Percentiles rank a stretch among this genome's conserved stretches.
phyloP scores from a whole-genome alignment of 345 rosid species.

The Gossypium arboreum region DNA sequence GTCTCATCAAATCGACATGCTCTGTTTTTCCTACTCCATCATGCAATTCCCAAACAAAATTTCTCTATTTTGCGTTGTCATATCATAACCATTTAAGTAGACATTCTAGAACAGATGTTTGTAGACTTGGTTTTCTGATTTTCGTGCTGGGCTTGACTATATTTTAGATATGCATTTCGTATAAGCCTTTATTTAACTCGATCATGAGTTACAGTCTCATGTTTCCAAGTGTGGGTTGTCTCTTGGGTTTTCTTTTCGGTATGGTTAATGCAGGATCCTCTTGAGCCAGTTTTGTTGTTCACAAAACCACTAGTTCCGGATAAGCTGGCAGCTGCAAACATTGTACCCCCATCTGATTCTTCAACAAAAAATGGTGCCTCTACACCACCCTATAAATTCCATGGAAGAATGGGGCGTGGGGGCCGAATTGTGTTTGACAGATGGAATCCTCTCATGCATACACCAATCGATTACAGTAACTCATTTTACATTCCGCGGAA shows the following conservation, averaged over 20 bases:
- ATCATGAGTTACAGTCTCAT: not conserved
- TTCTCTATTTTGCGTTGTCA: slow-evolving; percentile 2
- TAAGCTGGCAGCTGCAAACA: slow-evolving; percentile 80
- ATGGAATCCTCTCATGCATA: slow-evolving; percentile 83
- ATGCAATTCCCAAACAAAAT: slow-evolving; percentile 2
- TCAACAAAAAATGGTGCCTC: slow-evolving; percentile 37
- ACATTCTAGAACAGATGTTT: not conserved
- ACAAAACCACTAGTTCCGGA: slow-evolving; percentile 87
- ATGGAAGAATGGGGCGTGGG: slow-evolving; percentile 95
- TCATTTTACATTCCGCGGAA: slow-evolving; percentile 62
- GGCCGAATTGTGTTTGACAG: slow-evolving; percentile 89
- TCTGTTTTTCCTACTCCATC: not conserved
- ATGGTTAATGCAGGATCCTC: slow-evolving; percentile 64
- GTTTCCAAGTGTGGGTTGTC: not conserved
- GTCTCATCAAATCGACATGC: not conserved
- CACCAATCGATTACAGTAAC: slow-evolving; percentile 63
- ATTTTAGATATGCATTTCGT: not conserved
- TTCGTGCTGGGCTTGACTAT: not conserved
- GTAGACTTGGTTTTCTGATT: not conserved
- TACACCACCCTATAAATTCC: slow-evolving; percentile 44
- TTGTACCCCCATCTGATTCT: slow-evolving; percentile 66
- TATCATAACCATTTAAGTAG: not conserved
- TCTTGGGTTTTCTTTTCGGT: not conserved
- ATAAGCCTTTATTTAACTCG: not conserved
- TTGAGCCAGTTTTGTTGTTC: slow-evolving; percentile 82